Percentiles rank a stretch among this genome's conserved stretches.
Evolutionary conservation across 345 rosid genomes (phyloP).

Genomic region (Acer campestre): DNA sequence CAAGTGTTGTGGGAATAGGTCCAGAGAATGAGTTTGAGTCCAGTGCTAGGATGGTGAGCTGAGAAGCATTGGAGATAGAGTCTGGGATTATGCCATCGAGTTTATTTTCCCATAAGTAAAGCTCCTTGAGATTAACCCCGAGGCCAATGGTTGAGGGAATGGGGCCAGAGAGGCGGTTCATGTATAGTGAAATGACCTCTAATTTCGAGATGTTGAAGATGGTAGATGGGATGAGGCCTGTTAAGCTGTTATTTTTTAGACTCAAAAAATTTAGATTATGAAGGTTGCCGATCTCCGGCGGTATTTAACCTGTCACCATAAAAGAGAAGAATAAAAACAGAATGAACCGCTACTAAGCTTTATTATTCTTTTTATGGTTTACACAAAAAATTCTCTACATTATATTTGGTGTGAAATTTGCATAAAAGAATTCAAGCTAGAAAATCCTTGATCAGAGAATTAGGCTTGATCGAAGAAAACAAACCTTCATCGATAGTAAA

Average conservation of each 20-base stretch:
- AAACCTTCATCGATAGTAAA: too few species aligned
- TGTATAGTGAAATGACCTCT: background rate
- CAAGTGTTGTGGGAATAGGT: background rate
- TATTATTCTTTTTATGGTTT: too few species aligned
- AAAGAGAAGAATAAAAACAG: too few species aligned
- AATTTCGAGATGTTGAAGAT: background rate
- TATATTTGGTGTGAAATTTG: too few species aligned
- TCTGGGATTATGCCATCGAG: background rate
- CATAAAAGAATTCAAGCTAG: too few species aligned
- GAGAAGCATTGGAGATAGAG: conserved; percentile 3
- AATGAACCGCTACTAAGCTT: background rate
- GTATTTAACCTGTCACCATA: background rate
- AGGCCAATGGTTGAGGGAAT: background rate
- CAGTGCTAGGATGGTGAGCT: background rate
- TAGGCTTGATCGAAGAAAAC: too few species aligned
- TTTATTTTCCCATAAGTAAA: background rate
- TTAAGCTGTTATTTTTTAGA: background rate
- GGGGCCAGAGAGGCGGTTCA: background rate
- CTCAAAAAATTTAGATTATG: background rate
- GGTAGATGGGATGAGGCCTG: background rate
- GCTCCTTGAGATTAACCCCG: background rate
- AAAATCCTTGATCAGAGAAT: too few species aligned
- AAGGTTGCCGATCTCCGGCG: background rate
- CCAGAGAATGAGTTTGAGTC: background rate
- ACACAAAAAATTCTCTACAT: too few species aligned